Evolutionary conservation across 169 alveolate genomes (phyloP).

Genomic region (Cryptosporidium ubiquitum): DNA sequence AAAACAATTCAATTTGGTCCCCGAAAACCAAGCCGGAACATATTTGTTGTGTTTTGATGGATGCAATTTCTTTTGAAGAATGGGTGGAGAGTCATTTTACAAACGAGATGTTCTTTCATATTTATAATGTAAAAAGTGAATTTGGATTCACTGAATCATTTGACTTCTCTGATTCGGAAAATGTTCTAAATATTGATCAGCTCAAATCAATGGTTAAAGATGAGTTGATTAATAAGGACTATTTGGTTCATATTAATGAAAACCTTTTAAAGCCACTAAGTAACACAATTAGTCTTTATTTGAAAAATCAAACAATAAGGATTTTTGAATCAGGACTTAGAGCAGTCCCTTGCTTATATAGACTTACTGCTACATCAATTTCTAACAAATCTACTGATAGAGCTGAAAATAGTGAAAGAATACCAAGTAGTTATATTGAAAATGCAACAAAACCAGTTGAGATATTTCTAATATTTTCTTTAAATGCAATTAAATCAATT

Average conservation of each 20-base stretch:
- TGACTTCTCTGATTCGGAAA: background rate
- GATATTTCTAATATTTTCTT: conserved; percentile 22
- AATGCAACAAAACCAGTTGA: conserved; percentile 64
- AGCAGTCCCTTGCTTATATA: conserved; percentile 61
- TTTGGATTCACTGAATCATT: background rate
- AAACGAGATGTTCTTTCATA: conserved; percentile 48
- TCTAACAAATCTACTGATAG: background rate
- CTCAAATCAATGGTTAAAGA: conserved; percentile 3
- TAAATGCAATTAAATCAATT: conserved; percentile 50
- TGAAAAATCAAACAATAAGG: conserved; percentile 23
- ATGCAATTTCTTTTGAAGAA: conserved; percentile 33
- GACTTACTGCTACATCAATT: conserved; percentile 22
- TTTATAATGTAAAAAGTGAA: conserved; percentile 15
- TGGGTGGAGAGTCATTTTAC: conserved; percentile 16
- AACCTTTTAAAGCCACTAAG: background rate
- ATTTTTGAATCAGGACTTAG: conserved; percentile 51
- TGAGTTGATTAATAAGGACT: conserved; percentile 23
- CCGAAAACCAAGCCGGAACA: conserved; percentile 50
- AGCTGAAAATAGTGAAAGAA: background rate
- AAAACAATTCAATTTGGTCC: conserved; percentile 15
- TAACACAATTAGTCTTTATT: conserved; percentile 3
- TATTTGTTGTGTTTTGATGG: conserved; percentile 31
- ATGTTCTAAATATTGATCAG: conserved; percentile 10
- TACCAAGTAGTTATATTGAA: conserved; percentile 58
- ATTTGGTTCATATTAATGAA: conserved; percentile 16